Base-by-base conservation (phyloP, 1,284 basidiomycete genomes). In the Polyporus tsugae region DNA sequence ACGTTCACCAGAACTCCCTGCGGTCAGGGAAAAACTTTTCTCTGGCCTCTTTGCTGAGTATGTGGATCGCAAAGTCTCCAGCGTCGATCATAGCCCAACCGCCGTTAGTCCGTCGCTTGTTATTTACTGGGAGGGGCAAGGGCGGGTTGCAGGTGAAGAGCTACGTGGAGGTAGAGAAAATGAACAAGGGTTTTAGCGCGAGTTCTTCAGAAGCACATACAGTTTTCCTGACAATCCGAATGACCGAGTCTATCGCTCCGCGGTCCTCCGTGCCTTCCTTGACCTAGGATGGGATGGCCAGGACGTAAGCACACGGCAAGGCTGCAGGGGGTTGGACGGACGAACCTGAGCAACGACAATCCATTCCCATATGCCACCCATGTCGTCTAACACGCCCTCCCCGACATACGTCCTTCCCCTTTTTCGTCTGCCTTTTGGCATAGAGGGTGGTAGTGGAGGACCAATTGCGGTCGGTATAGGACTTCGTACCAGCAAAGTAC, bases 51-150 rank as follows among this genome's bases (percentile, higher is more conserved):
- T 80, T 85, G 78, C 90, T 91, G 68, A 94, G 73, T 60, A 94
- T 82, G 76, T 94, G 92, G 11, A 94, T 88, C 2, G 89, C 93
- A 82, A 93, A 92, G 53, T 88, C 84, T 42, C 92, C 92, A 10
- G 86, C 92, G 77, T 94, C 93, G 61, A 94, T 82, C 89, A 94
- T 88, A 2, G 89, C 90, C 92, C 93, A 94, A n/a, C 91, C 91
- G 66, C 89, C 88, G 70, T 86, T 84, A 62, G 83, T 82, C 29
- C 85, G 81, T 42, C 85, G 84, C 73, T 88, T 89, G 33, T 85
- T 81, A 70, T 91, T 91, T 15, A 85, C 85, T 2, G 90, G 87
- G 17, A 94, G 80, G 19, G 82, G 76, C 22, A 92, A 73, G 6
- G 89, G 88, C 0, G 91, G 89, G 10, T 84, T 75, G 62, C 81